Evolutionary conservation across 495 filamentous ascomycete species (phyloP).

Genomic region (Pseudoneurospora amorphoporcata): DNA sequence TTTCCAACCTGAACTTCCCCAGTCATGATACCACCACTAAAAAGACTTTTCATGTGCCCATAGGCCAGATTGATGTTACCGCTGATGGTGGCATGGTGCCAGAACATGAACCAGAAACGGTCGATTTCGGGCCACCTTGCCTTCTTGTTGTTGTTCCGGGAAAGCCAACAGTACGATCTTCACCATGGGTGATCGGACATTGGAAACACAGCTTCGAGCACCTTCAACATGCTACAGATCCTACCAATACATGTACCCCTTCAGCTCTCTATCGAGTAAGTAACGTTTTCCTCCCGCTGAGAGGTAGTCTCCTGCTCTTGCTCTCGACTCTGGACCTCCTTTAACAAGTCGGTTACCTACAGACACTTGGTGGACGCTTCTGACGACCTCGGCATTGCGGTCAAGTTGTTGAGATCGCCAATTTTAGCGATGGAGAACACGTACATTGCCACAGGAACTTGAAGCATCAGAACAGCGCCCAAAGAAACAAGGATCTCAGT

Average conservation of each 20-base stretch:
- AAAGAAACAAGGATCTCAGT: too few relatives aligned
- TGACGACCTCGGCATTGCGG: background rate
- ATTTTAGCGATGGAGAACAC: background rate
- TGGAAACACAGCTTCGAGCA: background rate
- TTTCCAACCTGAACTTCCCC: too few relatives aligned
- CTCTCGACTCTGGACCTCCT: background rate
- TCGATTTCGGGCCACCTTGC: background rate
- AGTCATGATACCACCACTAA: too few relatives aligned
- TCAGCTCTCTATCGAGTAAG: background rate
- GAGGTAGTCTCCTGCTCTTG: accelerated
- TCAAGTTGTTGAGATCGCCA: background rate
- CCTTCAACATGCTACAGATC: too few relatives aligned
- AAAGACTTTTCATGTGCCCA: too few relatives aligned
- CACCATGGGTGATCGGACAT: background rate
- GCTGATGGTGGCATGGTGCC: too few relatives aligned
- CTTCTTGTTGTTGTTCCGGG: background rate
- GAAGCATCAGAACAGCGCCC: too few relatives aligned
- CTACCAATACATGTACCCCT: background rate
- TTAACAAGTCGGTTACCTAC: background rate
- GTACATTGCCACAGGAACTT: background rate
- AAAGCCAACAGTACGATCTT: background rate
- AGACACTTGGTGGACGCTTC: background rate
- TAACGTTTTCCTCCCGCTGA: background rate
- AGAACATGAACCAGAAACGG: too few relatives aligned
- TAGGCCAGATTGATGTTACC: too few relatives aligned